These are phyloP conservation scores for Wickerhamomyces silvicola DNA, from an alignment of 805 yeast genomes.

Conservation along the genomic window DNA sequence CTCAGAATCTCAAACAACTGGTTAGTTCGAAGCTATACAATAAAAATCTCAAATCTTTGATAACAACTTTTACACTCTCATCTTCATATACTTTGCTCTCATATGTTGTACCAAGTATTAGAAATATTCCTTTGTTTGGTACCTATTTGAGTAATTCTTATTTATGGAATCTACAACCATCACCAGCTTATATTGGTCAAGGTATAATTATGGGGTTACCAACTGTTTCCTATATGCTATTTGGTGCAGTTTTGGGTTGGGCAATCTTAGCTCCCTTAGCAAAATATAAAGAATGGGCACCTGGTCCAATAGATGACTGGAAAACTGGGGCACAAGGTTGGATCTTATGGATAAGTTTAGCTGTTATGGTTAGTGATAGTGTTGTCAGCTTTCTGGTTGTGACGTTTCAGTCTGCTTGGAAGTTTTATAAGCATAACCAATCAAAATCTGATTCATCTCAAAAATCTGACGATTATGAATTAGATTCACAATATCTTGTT, in stretches of 20 bases:
- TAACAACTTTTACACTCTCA: conserved; percentile 58
- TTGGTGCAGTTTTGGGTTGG: conserved; percentile 92
- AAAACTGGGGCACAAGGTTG: conserved; percentile 92
- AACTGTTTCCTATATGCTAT: conserved; percentile 83
- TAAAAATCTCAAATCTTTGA: conserved; percentile 54
- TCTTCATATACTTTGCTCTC: conserved; percentile 66
- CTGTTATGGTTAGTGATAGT: conserved; percentile 92
- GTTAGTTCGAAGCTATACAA: conserved; percentile 31
- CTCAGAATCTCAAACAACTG: conserved; percentile 23
- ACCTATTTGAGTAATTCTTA: conserved; percentile 48
- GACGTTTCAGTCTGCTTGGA: conserved; percentile 36
- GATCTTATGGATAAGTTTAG: conserved; percentile 90
- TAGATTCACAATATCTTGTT: conserved; percentile 41
- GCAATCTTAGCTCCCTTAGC: conserved; percentile 81
- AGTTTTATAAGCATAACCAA: conserved; percentile 6
- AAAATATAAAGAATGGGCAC: conserved; percentile 71
- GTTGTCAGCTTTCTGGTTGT: conserved; percentile 71
- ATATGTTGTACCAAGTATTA: conserved; percentile 66
- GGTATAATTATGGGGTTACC: conserved; percentile 97
- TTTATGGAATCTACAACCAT: conserved; percentile 87
- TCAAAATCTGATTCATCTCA: not conserved
- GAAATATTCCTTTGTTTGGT: conserved; percentile 75
- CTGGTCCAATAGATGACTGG: conserved; percentile 90
- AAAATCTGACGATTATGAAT: conserved; percentile 6
- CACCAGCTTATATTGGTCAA: conserved; percentile 96